Base-by-base conservation (phyloP, 768 basidiomycete genomes). In the Neoboletus brunneissimus region DNA sequence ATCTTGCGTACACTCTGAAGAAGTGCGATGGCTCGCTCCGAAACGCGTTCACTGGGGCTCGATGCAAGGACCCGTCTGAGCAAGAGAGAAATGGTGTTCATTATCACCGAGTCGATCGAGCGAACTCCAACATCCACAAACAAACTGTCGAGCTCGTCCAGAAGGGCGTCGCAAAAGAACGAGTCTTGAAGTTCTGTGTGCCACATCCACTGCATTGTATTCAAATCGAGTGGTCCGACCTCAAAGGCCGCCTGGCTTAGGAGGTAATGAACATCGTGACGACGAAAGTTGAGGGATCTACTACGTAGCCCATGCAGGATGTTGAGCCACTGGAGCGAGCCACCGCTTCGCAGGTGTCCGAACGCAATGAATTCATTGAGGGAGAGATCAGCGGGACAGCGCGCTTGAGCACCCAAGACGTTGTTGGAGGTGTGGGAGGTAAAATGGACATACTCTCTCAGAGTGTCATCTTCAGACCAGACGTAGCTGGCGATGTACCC, bases 81-180 rank as follows among this genome's bases (percentile, higher is more conserved):
- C 7, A 40, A 40, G 8, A n/a, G 18, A 20, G 68, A 61, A 29
- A 74, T 65, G 23, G 65, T 75, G 48, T 58, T 53, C 51, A 76
- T 59, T 0, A 70, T 51, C 22, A 62, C 42, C 2, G 51, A 56
- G 54, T 73, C 66, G 44, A 54, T 75, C 71, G 11, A 25, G 15
- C 42, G 7, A 16, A 23, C 23, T 43, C 23, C 42, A 8, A 25
- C 42, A 2, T 43, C 42, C 42, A 25, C 8, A 2, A 43, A 25
- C 42, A 43, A 25, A 16, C 16, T 25, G 7, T 43, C 15, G 15
- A 43, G 42, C 15, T 43, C 42, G 23, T 25, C 12, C 3, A 43
- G 23, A 25, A 43, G 42, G 5, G 43, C 43, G 5, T 44, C 16
- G 9, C 43, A 43, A 25, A 43, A 43, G 3, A 15, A 25, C 5